These are phyloP conservation scores for Rhodotorula sp. DNA, from an alignment of 1,284 basidiomycete species.

Conservation along the genomic window DNA sequence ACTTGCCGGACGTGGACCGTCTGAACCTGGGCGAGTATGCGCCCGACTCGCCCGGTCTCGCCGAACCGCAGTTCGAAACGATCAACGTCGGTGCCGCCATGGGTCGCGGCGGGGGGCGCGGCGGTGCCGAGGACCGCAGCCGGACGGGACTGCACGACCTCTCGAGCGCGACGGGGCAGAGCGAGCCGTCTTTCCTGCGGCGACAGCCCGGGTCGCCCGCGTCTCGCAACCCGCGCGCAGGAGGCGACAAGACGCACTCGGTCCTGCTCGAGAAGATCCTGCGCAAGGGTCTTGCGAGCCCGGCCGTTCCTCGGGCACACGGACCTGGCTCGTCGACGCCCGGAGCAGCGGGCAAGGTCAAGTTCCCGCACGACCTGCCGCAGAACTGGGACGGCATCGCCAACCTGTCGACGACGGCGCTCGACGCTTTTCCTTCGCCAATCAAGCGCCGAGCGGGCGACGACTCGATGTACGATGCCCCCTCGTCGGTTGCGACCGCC, in stretches of 20 bases:
- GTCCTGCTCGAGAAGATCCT: conserved; percentile 41
- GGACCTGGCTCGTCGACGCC: conserved; percentile 25
- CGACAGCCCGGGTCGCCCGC: conserved; percentile 2
- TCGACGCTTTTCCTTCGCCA: conserved; percentile 38
- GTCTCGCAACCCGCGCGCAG: conserved; percentile 1
- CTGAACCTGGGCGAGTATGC: conserved; percentile 35
- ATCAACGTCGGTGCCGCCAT: conserved; percentile 7
- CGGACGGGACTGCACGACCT: background rate
- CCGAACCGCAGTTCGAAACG: conserved; percentile 42
- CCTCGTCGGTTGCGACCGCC: background rate
- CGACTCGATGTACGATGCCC: conserved; percentile 4
- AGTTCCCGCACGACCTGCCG: conserved; percentile 35
- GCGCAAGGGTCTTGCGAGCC: conserved; percentile 25
- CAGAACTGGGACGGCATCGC: conserved; percentile 45
- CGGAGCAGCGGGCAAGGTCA: background rate
- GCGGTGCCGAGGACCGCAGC: background rate
- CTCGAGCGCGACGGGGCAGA: background rate
- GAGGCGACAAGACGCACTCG: conserved; percentile 29
- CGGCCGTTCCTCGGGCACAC: conserved; percentile 5
- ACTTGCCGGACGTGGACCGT: conserved; percentile 17
- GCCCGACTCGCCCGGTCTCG: conserved; percentile 44
- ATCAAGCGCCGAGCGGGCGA: conserved; percentile 22
- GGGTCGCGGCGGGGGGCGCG: background rate
- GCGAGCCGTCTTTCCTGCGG: conserved; percentile 18
- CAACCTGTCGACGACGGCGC: conserved; percentile 35